Base-by-base conservation (phyloP, 495 filamentous ascomycete species). In the Annulohypoxylon bovei region DNA sequence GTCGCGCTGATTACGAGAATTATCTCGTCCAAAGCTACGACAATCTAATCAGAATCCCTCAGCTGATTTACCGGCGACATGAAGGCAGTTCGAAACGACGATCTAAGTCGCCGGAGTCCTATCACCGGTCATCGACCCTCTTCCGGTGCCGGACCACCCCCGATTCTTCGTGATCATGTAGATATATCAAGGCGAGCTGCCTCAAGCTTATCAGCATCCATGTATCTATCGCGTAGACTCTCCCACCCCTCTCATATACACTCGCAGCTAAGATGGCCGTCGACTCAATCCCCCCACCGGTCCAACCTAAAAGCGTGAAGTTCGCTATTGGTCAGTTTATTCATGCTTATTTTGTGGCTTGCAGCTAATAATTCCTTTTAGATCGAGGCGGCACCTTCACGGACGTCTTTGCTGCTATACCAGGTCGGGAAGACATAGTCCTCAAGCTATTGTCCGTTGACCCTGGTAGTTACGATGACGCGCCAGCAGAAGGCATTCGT, bases 391-490 rank as follows among this genome's bases (percentile, higher is more conserved):
- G 90, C 70, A 92, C 90, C 22, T 92, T 92, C 75, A 90, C 89
- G 52, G 90, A 91, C 74, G 89, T 88, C 73, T 88, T 91, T 40
- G 90, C 89, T 42, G 88, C 89, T 28, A 55, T 65, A 71, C 81
- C 85, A 4, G 84, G 84, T 22, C 87, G 83, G 52, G 78, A 86
- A 70, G 88, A 95, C 71, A 85, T 96, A 58, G 88, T 97, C 55
- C 88, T 97, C 74, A 96, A 97, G 78, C 83, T 97, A 1, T 85
- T 97, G 8, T 95, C 92, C 12, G 92, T 95, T 54, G 93, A 97
- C 77, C 93, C 93, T 37, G 83, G 88, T 59, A 94, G 95, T 77
- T 97, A 96, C 73, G 84, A 88, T 59, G 93, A 97, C 86, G 93
- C 93, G 1, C 93, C 93, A 1, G 88, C 93, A 12, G 93, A 97